Percentiles rank a stretch among this genome's conserved stretches.
Evolutionary conservation across 129 eudicot species (phyloP).

Genomic region (Cynara cardunculus): DNA sequence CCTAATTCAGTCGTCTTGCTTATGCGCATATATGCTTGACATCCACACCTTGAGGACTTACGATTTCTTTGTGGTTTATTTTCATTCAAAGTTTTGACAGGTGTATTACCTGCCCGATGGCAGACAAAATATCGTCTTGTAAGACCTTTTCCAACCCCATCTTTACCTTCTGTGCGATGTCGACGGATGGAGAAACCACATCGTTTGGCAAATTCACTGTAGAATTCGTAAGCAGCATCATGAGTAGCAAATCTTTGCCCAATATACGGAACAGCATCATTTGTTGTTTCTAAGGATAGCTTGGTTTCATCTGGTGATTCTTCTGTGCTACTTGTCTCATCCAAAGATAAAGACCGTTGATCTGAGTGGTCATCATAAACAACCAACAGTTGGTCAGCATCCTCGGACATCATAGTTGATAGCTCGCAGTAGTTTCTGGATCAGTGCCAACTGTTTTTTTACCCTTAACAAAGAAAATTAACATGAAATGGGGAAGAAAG

Average conservation of each 20-base stretch:
- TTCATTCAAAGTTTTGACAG: constrained; percentile 60
- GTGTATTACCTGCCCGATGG: constrained; percentile 98
- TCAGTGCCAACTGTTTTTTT: constrained; percentile 13
- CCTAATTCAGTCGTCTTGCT: constrained; percentile 84
- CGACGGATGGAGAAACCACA: constrained; percentile 96
- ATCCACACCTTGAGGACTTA: constrained; percentile 90
- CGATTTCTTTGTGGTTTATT: constrained; percentile 91
- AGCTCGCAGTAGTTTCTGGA: constrained; percentile 9
- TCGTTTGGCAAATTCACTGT: constrained; percentile 80
- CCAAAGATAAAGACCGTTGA: constrained; percentile 85
- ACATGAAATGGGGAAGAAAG: neutral
- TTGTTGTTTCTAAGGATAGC: constrained; percentile 57
- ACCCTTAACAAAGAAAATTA: constrained; percentile 25
- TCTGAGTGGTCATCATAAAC: constrained; percentile 83
- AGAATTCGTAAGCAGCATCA: constrained; percentile 93
- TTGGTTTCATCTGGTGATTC: constrained; percentile 86
- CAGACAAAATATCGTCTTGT: constrained; percentile 97
- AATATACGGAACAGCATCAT: constrained; percentile 65
- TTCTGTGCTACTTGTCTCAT: constrained; percentile 88
- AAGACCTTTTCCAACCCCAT: constrained; percentile 98
- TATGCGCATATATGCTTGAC: constrained; percentile 96
- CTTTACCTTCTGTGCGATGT: constrained; percentile 98
- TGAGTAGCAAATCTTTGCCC: constrained; percentile 88
- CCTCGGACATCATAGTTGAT: constrained; percentile 67
- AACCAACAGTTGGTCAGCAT: constrained; percentile 61